Evolutionary conservation across 306 rosid genomes (phyloP).

Genomic region (Prinsepia uniflora): DNA sequence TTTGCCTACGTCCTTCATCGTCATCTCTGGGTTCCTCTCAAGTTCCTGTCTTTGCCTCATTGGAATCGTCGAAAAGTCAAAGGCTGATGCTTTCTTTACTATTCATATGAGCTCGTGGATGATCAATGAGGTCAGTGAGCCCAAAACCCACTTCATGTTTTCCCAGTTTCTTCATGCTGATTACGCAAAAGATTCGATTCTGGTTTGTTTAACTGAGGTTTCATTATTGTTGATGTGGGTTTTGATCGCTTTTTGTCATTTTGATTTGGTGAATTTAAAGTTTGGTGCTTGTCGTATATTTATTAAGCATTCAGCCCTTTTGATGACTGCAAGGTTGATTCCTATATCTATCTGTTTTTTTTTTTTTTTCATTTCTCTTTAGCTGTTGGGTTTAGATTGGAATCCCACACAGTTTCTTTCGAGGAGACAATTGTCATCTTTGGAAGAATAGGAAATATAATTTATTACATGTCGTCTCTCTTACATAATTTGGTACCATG

Average conservation of each 20-base stretch:
- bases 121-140: constrained; percentile 25
- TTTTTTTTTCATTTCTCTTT: background rate
- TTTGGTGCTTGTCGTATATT: background rate
- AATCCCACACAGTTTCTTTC: background rate
- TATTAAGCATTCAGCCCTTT: background rate
- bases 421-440: background rate
- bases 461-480: background rate
- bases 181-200: background rate
- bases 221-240: background rate
- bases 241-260: background rate
- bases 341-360: background rate
- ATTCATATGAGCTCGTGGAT: background rate
- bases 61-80: constrained; percentile 16
- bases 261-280: background rate
- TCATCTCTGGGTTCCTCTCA: constrained; percentile 9
- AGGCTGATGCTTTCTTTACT: background rate
- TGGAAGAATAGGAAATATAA: background rate
- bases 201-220: background rate
- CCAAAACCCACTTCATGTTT: constrained; percentile 7
- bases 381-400: constrained; percentile 3
- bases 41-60: background rate
- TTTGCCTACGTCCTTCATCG: background rate
- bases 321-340: background rate
- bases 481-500: background rate
- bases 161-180: background rate